Evolutionary conservation across 306 rosid species (phyloP), one percentile per base, ranked within the genome.

Genomic region (Vigna nakashimae): DNA sequence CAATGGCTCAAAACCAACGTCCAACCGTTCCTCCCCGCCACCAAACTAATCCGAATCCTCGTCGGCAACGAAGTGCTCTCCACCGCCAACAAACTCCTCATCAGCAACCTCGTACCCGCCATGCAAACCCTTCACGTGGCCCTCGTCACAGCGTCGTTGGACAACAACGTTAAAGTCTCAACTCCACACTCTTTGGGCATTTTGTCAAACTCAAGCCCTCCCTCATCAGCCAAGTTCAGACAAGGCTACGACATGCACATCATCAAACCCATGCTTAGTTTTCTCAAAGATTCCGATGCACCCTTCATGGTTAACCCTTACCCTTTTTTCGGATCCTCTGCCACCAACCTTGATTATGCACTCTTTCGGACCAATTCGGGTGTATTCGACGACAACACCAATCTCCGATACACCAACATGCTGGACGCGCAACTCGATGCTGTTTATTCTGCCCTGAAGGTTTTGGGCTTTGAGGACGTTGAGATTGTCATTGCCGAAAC

Each of bases 361-460:
- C 87, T 94, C 22, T 8, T 94, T 52, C 62, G 88, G 28, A 80
- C 86, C 0, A 88, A 87, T 45, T 5, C 83, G 3, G 94, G 97
- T 1, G 85, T 82, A 18, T 9, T 79, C 7, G 98, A 94, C 48
- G 79, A 58, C 1, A 79, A 77, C 55, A 87, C 89, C 2, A 82
- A 69, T 34, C 76, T 86, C 5, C 40, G 18, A 3, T 94, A 91
- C 71, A 84, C 89, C 1, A 94, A 89, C 81, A 91, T 90, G 98
- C 59, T 89, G 38, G 98, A 94, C 73, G 97, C 97, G 0, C 96
- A 94, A 51, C 71, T 94, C 36, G 97, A 94, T 53, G 88, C 96
- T 11, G 87, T 86, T 71, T 89, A 75, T 74, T 86, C 91, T 0
- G 98, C 94, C 0, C 67, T 86, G 82, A 86, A 86, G n/a, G 14